These are phyloP conservation scores for Paulownia fortunei DNA, from an alignment of 257 asterid genomes.

Conservation along the genomic window DNA sequence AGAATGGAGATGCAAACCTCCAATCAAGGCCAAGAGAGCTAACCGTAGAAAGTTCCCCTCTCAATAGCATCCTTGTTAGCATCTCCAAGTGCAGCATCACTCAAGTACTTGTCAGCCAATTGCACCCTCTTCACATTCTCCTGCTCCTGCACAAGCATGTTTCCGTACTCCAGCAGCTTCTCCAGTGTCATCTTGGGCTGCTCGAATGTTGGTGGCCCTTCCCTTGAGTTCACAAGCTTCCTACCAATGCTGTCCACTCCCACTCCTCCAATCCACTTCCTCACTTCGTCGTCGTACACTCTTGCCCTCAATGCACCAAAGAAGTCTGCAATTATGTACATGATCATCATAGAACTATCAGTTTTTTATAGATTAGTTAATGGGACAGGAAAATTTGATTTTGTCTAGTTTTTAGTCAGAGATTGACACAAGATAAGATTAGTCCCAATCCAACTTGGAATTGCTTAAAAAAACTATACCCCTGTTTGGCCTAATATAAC, in stretches of 20 bases:
- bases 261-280: constrained; percentile 57
- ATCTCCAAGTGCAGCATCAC: constrained; percentile 82
- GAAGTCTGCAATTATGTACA: constrained; percentile 55
- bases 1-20: neutral
- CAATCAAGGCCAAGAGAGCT: neutral
- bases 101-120: constrained; percentile 70
- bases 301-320: constrained; percentile 91
- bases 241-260: constrained; percentile 67
- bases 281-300: constrained; percentile 81
- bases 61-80: constrained; percentile 73
- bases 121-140: too few species aligned
- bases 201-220: constrained; percentile 75
- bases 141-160: constrained; percentile 82
- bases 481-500: too few species aligned
- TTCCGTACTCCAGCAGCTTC: constrained; percentile 75
- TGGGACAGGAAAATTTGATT: neutral
- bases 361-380: too few species aligned
- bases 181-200: constrained; percentile 74
- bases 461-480: too few species aligned
- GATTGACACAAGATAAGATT: too few species aligned
- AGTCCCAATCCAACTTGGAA: too few species aligned
- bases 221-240: constrained; percentile 80
- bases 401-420: too few species aligned
- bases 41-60: constrained; percentile 62
- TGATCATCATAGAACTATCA: too few species aligned